These are phyloP conservation scores for Asparagopsis taxiformis DNA, from an alignment of 31 red algal genomes.

Conservation along the genomic window DNA sequence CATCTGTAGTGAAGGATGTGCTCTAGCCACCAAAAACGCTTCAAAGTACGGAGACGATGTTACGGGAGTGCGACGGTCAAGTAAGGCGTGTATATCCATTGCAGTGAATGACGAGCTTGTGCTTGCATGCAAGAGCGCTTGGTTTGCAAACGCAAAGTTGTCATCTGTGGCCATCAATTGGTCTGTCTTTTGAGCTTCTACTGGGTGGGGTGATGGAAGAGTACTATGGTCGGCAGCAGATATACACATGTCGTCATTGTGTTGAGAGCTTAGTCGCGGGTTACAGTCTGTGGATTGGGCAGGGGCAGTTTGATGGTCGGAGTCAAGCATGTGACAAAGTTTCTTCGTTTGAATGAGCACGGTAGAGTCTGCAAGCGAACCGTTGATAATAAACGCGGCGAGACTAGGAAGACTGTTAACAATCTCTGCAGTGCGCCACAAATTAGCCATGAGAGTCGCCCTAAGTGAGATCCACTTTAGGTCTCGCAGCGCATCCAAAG, in stretches of 20 bases:
- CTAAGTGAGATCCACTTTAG: constrained; percentile 62
- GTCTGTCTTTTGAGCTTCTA: not conserved
- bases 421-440: constrained; percentile 39
- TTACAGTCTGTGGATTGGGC: not conserved
- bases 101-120: not conserved
- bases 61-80: not conserved
- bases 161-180: not conserved
- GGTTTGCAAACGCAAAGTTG: not conserved
- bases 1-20: not conserved
- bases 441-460: constrained; percentile 24
- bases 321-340: constrained; percentile 9
- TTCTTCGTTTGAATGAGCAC: constrained; percentile 7
- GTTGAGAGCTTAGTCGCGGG: not conserved
- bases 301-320: not conserved
- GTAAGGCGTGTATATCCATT: not conserved
- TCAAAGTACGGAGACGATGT: not conserved
- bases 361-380: not conserved
- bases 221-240: too few relatives aligned
- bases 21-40: constrained; percentile 9
- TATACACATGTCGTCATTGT: too few relatives aligned
- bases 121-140: not conserved
- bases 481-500: constrained; percentile 15
- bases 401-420: constrained; percentile 28
- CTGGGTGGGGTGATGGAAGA: not conserved
- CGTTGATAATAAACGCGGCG: constrained; percentile 23